Conservation (phyloP, 192 early-diverging fungal species). For the Backusella liffmaniae region DNA sequence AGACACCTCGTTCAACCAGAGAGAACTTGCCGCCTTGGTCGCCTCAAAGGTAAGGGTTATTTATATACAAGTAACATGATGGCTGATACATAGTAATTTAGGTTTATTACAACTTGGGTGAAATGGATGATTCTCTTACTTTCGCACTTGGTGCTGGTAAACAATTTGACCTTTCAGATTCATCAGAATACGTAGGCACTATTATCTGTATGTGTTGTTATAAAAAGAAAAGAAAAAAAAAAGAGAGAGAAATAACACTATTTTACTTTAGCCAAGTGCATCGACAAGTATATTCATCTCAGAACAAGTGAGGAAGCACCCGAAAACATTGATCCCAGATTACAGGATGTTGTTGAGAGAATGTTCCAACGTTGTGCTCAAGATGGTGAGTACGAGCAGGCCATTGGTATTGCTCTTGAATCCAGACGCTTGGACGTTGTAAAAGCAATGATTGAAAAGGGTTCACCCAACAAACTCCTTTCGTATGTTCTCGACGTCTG, state of each 20-base stretch:
- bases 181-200: constrained; percentile 91
- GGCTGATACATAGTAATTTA: constrained; percentile 20
- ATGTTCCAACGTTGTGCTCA: constrained; percentile 94
- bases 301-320: constrained; percentile 42
- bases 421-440: constrained; percentile 87
- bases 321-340: constrained; percentile 68
- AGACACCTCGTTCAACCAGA: constrained; percentile 80
- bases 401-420: constrained; percentile 95
- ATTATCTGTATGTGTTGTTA: constrained; percentile 73
- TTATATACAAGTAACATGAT: background rate
- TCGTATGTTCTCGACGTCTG: constrained; percentile 83
- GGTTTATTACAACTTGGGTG: constrained; percentile 97
- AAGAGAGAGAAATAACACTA: background rate
- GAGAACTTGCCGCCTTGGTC: constrained; percentile 90
- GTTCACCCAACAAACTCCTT: constrained; percentile 71
- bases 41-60: constrained; percentile 79
- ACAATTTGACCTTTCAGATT: constrained; percentile 79
- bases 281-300: constrained; percentile 93
- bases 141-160: constrained; percentile 95
- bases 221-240: no score
- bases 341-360: constrained; percentile 88
- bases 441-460: constrained; percentile 74
- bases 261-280: constrained; percentile 71
- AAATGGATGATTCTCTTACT: constrained; percentile 90
- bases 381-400: constrained; percentile 85